Base-by-base conservation (phyloP, 148 eudicot species). In the Chenopodium album region DNA sequence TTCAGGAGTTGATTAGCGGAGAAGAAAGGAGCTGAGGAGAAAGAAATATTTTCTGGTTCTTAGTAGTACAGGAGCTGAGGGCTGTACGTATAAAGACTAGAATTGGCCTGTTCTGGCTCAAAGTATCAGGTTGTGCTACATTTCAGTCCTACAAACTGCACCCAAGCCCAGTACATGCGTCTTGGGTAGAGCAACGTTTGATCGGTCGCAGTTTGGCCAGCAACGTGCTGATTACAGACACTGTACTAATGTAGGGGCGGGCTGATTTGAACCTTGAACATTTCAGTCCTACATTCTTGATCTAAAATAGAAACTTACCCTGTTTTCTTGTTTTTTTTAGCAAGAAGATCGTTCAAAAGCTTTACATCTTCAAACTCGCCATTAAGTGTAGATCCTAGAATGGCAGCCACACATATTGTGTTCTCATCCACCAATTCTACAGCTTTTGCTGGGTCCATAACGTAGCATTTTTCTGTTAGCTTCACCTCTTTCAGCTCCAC, bases 351-450 rank as follows among this genome's bases (percentile, higher is more conserved):
- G 12, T 85, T 83, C 78, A 85, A 76, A 37, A 65, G 88, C 82
- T 88, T 84, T 34, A 88, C 86, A 22, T 88, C 86, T 86, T 86
- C 88, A n/a, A 88, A 88, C 69, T 88, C 90, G 23, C 90, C 90
- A 52, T 86, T 88, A 32, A 88, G 81, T 48, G 88, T 88, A 47
- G 90, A 88, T 23, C 90, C 90, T 9, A 88, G 86, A 54, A 88
- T 88, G 46, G 88, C 87, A 29, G 88, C 90, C 32, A 88, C 88
- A 41, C 88, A 88, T 4, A 86, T 88, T 12, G 88, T 88, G 80
- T 88, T 88, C 78, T 88, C 90, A 70, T 88, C 88, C 65, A 86
- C 90, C 85, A 88, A 28, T 19, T 82, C 82, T 4, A 84, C 88
- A 2, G 90, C 90, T 73, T 88, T 84, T 0, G 69, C 71, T 17